Conservation (phyloP, 1,284 basidiomycete species). For the Irpex rosettiformis region DNA sequence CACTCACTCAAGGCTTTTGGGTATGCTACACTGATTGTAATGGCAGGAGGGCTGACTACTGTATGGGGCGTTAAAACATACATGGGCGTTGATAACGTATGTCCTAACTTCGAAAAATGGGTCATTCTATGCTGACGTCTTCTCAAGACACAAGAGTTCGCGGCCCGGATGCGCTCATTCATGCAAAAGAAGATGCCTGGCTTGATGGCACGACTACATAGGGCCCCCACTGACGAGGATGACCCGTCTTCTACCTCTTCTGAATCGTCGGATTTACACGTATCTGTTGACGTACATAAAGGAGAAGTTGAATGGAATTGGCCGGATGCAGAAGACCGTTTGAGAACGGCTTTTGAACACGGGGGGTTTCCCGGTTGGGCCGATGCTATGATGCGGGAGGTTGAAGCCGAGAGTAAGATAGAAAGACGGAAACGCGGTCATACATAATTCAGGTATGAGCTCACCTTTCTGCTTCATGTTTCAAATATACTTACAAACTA, state of each 20-base stretch:
- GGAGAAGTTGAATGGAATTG: constrained; percentile 38
- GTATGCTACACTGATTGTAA: constrained; percentile 41
- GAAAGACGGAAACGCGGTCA: constrained; percentile 39
- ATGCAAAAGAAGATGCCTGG: constrained; percentile 43
- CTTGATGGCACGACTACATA: constrained; percentile 49
- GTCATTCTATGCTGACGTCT: not conserved
- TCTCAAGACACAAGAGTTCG: constrained; percentile 53
- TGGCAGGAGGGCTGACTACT: constrained; percentile 28
- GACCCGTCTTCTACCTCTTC: constrained; percentile 10
- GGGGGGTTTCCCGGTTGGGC: constrained; percentile 54
- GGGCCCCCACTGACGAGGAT: constrained; percentile 35
- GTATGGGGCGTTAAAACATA: constrained; percentile 37
- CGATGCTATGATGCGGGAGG: constrained; percentile 44
- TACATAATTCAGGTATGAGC: not conserved
- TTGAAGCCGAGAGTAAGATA: constrained; percentile 48
- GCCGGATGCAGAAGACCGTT: constrained; percentile 46
- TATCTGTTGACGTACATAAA: not conserved
- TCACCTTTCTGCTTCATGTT: not conserved
- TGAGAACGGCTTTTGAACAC: constrained; percentile 50
- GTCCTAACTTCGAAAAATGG: constrained; percentile 17
- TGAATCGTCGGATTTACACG: constrained; percentile 2
- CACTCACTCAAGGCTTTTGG: constrained; percentile 42
- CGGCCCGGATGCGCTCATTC: constrained; percentile 43
- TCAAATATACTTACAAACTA: not conserved
- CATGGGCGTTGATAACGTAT: constrained; percentile 38